These are phyloP conservation scores for Leccinum longicurvipes DNA, from an alignment of 768 basidiomycete species.

Conservation along the genomic window DNA sequence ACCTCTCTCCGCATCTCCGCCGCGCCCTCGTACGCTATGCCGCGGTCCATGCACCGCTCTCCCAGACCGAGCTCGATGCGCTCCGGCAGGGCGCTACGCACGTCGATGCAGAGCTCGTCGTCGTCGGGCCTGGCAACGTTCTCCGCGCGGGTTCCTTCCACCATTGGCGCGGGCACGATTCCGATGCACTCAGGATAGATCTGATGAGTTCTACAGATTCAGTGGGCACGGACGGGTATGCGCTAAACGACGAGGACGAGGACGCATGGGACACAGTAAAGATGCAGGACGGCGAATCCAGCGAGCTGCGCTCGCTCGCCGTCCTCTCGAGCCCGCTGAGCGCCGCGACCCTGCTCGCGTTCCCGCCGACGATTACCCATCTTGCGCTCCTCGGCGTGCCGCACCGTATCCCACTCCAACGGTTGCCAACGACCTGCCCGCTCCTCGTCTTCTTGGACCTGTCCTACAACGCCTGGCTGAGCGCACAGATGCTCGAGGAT, in stretches of 20 bases:
- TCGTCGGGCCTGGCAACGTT: slow-evolving; percentile 53
- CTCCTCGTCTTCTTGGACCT: slow-evolving; percentile 62
- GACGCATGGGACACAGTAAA: slow-evolving; percentile 42
- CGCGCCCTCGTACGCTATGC: slow-evolving; percentile 56
- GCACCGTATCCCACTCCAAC: slow-evolving; percentile 47
- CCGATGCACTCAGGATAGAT: background rate
- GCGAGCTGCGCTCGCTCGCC: slow-evolving; percentile 44
- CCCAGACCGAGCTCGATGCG: slow-evolving; percentile 45
- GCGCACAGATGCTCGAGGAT: slow-evolving; percentile 35
- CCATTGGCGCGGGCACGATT: background rate
- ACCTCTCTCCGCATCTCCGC: too few relatives aligned
- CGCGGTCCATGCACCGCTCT: slow-evolving; percentile 57
- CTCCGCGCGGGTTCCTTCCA: slow-evolving; percentile 44
- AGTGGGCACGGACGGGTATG: background rate
- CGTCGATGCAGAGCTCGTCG: slow-evolving; percentile 59
- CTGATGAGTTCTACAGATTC: background rate
- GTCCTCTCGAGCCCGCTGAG: slow-evolving; percentile 49
- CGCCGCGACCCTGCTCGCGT: slow-evolving; percentile 41
- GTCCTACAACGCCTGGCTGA: slow-evolving; percentile 59
- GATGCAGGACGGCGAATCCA: slow-evolving; percentile 29
- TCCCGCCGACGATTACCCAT: slow-evolving; percentile 65
- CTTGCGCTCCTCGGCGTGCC: slow-evolving; percentile 56
- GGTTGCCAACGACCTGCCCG: slow-evolving; percentile 58
- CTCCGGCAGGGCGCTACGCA: slow-evolving; percentile 51
- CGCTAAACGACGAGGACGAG: background rate